phyloP scores from a whole-genome alignment of 1,284 basidiomycete genomes.

The Cryptococcus sp. region DNA sequence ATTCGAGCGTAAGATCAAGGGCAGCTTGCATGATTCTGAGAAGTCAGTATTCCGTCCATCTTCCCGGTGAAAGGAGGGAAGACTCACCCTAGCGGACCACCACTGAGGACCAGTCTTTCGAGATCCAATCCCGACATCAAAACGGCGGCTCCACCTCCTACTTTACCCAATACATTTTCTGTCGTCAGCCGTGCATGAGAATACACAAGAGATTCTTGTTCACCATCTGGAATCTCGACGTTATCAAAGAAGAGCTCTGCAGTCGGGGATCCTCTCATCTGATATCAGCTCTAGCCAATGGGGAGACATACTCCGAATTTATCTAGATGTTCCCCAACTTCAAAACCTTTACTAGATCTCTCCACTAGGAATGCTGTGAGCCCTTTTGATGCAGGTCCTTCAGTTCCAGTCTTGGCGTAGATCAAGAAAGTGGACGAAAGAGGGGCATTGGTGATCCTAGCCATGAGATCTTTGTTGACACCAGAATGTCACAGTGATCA shows the following conservation, averaged over 20 bases:
- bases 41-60: too few species aligned
- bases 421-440: constrained; percentile 84
- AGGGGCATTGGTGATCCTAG: constrained; percentile 92
- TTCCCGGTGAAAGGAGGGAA: constrained; percentile 2
- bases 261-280: constrained; percentile 90
- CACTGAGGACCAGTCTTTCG: constrained; percentile 84
- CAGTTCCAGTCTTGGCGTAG: constrained; percentile 83
- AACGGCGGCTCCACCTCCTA: constrained; percentile 76
- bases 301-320: constrained; percentile 65
- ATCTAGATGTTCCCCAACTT: constrained; percentile 83
- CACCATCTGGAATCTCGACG: constrained; percentile 78
- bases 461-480: not conserved
- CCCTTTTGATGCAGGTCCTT: constrained; percentile 65
- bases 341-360: constrained; percentile 74
- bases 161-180: constrained; percentile 79
- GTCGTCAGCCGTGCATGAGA: constrained; percentile 1
- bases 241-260: constrained; percentile 91
- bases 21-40: constrained; percentile 91
- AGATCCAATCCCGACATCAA: constrained; percentile 93
- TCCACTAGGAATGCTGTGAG: constrained; percentile 92
- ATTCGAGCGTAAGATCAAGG: constrained; percentile 81
- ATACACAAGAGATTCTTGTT: constrained; percentile 16
- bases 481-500: not conserved
- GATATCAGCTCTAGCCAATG: not conserved
- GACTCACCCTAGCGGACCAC: constrained; percentile 62